A percentile compares a stretch with the other conserved stretches of the same genome.
Conservation (phyloP, 2,329 filamentous ascomycete species). For the Fusarium coffeatum region DNA sequence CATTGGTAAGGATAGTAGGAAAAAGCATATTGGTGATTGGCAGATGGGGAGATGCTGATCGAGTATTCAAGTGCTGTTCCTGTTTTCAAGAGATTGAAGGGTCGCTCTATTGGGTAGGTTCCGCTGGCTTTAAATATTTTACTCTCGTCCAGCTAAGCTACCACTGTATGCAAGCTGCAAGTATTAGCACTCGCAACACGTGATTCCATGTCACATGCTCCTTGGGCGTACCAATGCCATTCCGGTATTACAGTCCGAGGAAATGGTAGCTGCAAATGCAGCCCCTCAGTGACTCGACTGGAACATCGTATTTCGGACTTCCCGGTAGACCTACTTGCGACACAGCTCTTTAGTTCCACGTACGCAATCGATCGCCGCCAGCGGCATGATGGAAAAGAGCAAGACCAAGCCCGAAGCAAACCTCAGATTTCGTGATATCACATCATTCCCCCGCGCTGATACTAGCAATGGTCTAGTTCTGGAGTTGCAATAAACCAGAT, state of each 20-base stretch:
- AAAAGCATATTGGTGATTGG: conserved; percentile 13
- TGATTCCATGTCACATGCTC: background rate
- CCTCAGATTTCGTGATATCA: background rate
- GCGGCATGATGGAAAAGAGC: background rate
- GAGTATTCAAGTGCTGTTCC: background rate
- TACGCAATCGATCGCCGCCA: background rate
- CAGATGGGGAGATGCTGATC: background rate
- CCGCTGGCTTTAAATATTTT: background rate
- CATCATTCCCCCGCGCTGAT: background rate
- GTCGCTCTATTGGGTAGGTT: background rate
- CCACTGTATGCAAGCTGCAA: conserved; percentile 4
- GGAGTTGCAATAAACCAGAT: background rate
- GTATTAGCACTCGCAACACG: conserved; percentile 3
- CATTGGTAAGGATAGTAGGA: background rate
- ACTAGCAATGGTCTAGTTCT: background rate
- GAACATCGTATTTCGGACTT: background rate
- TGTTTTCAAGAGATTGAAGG: background rate
- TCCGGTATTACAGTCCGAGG: conserved; percentile 18
- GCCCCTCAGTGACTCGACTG: background rate
- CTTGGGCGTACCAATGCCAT: background rate
- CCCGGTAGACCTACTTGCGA: background rate
- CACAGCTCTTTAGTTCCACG: background rate
- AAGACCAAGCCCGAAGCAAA: background rate
- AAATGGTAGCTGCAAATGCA: background rate
- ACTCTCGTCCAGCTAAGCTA: background rate